Evolutionary conservation across 768 basidiomycete species (phyloP), one percentile per base, ranked within the genome.

Genomic region (Kwoniella heveanensis): DNA sequence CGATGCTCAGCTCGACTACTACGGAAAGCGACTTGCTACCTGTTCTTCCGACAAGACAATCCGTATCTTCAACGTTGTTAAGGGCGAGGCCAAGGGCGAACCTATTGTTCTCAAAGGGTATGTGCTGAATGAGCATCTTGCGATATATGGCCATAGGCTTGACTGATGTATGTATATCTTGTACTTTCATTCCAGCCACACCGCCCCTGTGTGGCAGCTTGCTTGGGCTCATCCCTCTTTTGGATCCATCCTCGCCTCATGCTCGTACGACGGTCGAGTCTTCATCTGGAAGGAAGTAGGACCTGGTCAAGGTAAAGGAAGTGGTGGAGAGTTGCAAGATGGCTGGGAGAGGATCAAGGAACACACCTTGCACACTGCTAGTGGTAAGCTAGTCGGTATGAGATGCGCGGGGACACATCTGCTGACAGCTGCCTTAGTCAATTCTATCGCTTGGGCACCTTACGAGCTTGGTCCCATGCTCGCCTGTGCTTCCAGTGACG

Each of bases 191-290:
- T 29, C 6, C 67, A 96, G 94, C 44, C 96, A 98, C 81, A 91
- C 90, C 2, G 94, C 95, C 10, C 95, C 96, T 7, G 93, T 99
- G 37, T 98, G 95, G 94, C 92, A 95, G 73, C 88, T 99, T 54
- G 87, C 93, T 24, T 99, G 96, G 96, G 95, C 91, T 2, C 95
- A 99, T 72, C 96, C 96, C 25, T 96, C 92, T 79, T 99, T 90
- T 73, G 96, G 96, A 1, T 88, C 90, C 66, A 95, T 99, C 73
- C 87, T 99, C 57, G 95, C 95, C 27, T 94, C 91, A n/a, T 95
- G 92, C 77, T 96, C 94, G 4, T 98, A 98, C 79, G 96, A 99
- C 72, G 94, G 96, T 50, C 91, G 95, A 73, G 96, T 96, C 21
- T 85, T 97, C 81, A 92, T 99, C 69, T 99, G 96, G 96, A 96